A percentile compares a stretch with the other conserved stretches of the same genome.
These are phyloP conservation scores for Penicillium sp. DNA, from an alignment of 2,329 filamentous ascomycete species.

Conservation along the genomic window DNA sequence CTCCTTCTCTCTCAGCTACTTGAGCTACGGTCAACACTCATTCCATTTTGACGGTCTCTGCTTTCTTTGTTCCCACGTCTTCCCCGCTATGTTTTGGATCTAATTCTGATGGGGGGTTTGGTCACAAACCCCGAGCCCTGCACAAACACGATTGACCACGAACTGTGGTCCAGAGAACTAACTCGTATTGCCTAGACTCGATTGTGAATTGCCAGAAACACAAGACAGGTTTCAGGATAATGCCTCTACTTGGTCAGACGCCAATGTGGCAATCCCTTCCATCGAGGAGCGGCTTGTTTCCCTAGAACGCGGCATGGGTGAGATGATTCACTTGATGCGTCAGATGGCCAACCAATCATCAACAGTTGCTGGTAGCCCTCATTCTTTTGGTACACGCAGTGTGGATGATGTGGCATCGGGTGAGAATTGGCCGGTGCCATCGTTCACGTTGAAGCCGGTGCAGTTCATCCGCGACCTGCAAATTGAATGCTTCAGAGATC, in stretches of 20 bases:
- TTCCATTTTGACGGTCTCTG: conserved; percentile 2
- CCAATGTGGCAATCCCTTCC: conserved; percentile 36
- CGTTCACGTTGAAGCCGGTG: conserved; percentile 35
- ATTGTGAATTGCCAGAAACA: conserved; percentile 41
- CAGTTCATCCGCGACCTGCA: conserved; percentile 40
- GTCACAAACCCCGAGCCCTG: background rate
- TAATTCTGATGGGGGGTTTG: background rate
- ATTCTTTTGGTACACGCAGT: conserved; percentile 26
- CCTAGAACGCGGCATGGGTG: conserved; percentile 39
- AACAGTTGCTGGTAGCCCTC: conserved; percentile 23
- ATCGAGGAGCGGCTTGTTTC: conserved; percentile 41
- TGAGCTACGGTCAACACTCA: background rate
- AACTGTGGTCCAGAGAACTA: conserved; percentile 3
- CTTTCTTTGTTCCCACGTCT: background rate
- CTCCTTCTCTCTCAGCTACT: background rate
- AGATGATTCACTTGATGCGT: conserved; percentile 41
- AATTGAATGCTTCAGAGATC: conserved; percentile 36
- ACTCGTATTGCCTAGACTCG: conserved; percentile 33
- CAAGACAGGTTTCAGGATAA: conserved; percentile 40
- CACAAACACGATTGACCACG: background rate
- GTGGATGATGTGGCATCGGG: conserved; percentile 30
- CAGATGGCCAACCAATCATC: conserved; percentile 37
- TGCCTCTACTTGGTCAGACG: conserved; percentile 36
- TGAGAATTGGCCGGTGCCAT: conserved; percentile 28
- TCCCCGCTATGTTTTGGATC: background rate